Base-by-base conservation (phyloP, 2,329 filamentous ascomycete species). In the Penicillium hesseltinei region DNA sequence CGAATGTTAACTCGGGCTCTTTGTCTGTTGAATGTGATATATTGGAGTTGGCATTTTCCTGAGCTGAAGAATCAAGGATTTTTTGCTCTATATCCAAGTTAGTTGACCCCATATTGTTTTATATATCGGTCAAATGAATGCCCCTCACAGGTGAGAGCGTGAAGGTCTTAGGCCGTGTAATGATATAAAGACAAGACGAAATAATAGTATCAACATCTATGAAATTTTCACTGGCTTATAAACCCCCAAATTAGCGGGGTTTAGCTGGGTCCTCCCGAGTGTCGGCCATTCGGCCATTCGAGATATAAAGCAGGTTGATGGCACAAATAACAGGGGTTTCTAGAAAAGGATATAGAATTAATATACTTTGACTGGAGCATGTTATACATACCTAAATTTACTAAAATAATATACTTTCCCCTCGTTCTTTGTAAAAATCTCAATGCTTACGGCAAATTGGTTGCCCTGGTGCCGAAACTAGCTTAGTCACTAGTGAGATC, bases 61-160 rank as follows among this genome's bases (percentile, higher is more conserved):
- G 45, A 42, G 35, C 23, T 6, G 52, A 50, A 38, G 46, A 35
- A 46, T 58, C 49, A 48, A 65, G 44, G 21, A 56, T 52, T 54
- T 64, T 69, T 50, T 69, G 64, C 49, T 69, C 65, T 56, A 65
- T 43, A 56, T 70, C 66, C 51, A 59, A 35, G 66, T 69, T 62
- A 57, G 62, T 63, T 36, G 62, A 59, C 40, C 58, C 62, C 67
- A 69, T 68, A 8, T 50, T 58, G 35, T 3, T 35, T 50, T 27
- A 54, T 35, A 31, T 45, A 31, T 40, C 9, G 42, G 44, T 54
- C 44, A 43, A 59, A 56, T 43, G 35, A 27, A 47, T 33, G 39
- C 9, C 27, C 38, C 54, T 51, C 44, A 35, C 43, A 15, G 45
- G 31, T 21, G n/a, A 13, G 29, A 46, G 23, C 11, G n/a, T 29